Percentiles rank a stretch among this genome's conserved stretches.
These are phyloP conservation scores for Claviceps maximensis DNA, from an alignment of 2,329 filamentous ascomycete species.

Conservation along the genomic window DNA sequence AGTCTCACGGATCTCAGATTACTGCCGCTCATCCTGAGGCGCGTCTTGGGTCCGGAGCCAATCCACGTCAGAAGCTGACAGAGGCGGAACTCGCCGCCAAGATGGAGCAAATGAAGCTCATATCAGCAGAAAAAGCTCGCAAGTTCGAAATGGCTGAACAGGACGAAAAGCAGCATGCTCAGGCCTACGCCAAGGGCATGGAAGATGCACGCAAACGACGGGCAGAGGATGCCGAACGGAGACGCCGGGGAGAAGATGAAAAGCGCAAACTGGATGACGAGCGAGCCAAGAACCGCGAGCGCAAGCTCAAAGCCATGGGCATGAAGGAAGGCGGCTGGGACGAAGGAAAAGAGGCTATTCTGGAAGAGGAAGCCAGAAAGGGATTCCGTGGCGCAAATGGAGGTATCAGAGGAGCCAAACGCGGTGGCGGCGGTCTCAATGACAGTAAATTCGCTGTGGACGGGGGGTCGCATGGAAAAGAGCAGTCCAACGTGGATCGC, in stretches of 20 bases:
- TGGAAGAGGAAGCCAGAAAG: conserved; percentile 26
- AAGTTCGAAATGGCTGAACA: conserved; percentile 45
- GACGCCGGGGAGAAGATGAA: conserved; percentile 38
- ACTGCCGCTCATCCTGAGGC: conserved; percentile 23
- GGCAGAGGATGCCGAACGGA: conserved; percentile 38
- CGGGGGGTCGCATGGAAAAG: conserved; percentile 13
- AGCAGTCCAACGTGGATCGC: conserved; percentile 21
- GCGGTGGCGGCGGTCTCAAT: conserved; percentile 19
- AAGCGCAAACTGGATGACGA: conserved; percentile 42
- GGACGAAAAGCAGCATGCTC: conserved; percentile 42
- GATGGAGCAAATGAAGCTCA: conserved; percentile 47
- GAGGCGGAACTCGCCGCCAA: conserved; percentile 44
- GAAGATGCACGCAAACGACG: conserved; percentile 40
- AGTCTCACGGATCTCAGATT: conserved; percentile 11
- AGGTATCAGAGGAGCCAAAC: conserved; percentile 25
- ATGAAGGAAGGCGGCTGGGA: conserved; percentile 44
- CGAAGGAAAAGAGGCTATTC: conserved; percentile 37
- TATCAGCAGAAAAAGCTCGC: conserved; percentile 43
- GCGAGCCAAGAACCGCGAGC: conserved; percentile 44
- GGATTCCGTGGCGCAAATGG: conserved; percentile 31
- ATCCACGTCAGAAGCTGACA: conserved; percentile 47
- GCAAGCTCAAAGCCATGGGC: conserved; percentile 46
- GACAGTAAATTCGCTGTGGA: conserved; percentile 30
- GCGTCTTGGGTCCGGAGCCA: conserved; percentile 40
- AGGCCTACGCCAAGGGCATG: conserved; percentile 40